Evolutionary conservation across 805 yeast species (phyloP).

Genomic region (Myxozyma sirexii): DNA sequence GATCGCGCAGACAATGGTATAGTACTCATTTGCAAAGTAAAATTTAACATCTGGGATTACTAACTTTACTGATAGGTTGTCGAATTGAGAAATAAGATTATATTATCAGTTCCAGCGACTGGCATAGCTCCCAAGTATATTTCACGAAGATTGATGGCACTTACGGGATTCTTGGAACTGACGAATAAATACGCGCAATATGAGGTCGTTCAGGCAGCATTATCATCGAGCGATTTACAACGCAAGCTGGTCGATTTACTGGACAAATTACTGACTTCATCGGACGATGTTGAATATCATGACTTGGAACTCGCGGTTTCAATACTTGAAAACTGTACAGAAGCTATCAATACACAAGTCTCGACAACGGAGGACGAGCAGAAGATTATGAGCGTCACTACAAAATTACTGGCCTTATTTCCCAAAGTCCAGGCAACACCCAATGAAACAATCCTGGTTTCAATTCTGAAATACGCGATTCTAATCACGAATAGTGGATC

Average conservation of each 20-base stretch:
- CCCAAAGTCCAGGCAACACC: constrained; percentile 6
- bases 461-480: constrained; percentile 19
- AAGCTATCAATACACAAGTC: not conserved
- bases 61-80: constrained; percentile 8
- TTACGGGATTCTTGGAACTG: constrained; percentile 15
- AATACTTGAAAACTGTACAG: constrained; percentile 16
- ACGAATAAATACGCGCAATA: constrained; percentile 5
- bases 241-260: not conserved
- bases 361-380: not conserved
- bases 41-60: not conserved
- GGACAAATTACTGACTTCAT: not conserved
- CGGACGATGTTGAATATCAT: not conserved
- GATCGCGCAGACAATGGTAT: constrained; percentile 16
- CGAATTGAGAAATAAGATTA: constrained; percentile 13
- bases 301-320: constrained; percentile 18
- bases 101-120: not conserved
- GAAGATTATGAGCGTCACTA: not conserved
- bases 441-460: constrained; percentile 3
- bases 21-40: not conserved
- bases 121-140: not conserved
- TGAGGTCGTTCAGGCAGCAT: not conserved
- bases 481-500: constrained; percentile 12
- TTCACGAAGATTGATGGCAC: constrained; percentile 16
- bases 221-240: not conserved
- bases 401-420: not conserved